Percentiles rank a stretch among this genome's conserved stretches.
Conservation (phyloP, 805 yeast species). For the Myxozyma sirexii region DNA sequence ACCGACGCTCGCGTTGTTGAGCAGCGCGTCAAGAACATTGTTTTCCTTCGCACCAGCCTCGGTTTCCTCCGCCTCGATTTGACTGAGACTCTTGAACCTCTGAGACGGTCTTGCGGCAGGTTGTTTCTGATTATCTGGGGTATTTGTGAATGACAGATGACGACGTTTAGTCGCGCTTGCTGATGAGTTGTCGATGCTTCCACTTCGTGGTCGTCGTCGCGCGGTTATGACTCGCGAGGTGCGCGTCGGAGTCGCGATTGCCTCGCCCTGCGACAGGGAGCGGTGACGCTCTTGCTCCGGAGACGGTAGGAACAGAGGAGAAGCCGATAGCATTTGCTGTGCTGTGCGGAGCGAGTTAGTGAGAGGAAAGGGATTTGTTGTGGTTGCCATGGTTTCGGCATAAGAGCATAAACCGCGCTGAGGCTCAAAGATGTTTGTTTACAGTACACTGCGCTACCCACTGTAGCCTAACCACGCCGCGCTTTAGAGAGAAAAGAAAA, state of each 20-base stretch:
- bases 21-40: not conserved
- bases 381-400: constrained; percentile 11
- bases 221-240: not conserved
- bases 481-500: no score
- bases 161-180: not conserved
- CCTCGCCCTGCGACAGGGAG: not conserved
- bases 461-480: not conserved
- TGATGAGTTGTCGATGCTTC: not conserved
- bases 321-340: not conserved
- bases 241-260: not conserved
- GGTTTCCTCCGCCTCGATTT: constrained; percentile 13
- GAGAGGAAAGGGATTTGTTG: not conserved
- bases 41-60: not conserved
- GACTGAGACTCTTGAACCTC: constrained; percentile 17
- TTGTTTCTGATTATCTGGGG: not conserved
- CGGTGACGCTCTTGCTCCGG: not conserved
- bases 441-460: not conserved
- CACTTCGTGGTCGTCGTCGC: not conserved
- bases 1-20: not conserved
- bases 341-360: not conserved
- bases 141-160: not conserved
- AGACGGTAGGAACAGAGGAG: not conserved
- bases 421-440: constrained; percentile 3
- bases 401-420: not conserved
- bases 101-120: not conserved